Evolutionary conservation across 768 basidiomycete species (phyloP), one percentile per base, ranked within the genome.

Genomic region (Xanthoconium stramineum): DNA sequence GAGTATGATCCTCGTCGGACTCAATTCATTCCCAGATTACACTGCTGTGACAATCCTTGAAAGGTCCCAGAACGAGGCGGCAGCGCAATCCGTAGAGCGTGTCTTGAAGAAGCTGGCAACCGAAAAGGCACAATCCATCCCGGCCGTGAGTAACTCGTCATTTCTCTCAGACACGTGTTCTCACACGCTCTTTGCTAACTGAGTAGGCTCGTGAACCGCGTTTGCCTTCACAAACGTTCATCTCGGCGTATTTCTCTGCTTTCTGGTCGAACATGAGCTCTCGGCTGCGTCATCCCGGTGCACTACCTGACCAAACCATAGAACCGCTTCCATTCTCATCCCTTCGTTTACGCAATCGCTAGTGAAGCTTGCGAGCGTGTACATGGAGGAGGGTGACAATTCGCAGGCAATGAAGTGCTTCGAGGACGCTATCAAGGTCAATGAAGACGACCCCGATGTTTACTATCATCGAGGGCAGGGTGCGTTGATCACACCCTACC

Each of bases 401-500:
- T 74, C 78, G 19, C 84, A 83, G 61, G 90, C 96, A 2, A 94
- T 98, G 73, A n/a, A n/a, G n/a, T n/a, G n/a, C n/a, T n/a, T n/a
- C n/a, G n/a, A n/a, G n/a, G n/a, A n/a, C n/a, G n/a, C 97, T 1
- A 87, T 94, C 67, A 78, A 80, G 63, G 82, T 89, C 62, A 86
- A 98, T 64, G 75, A 86, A 7, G 76, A 85, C 47, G 95, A 98
- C 73, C 88, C 96, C 0, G 96, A 98, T 72, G 93, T 97, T 54
- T 98, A 92, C 78, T 99, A 99, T 74, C 97, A 99, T 71, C 92
- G 95, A 63, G 97, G 96, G 44, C 97, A 99, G 79, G 91, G 91
- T 90, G 35, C 15, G 61, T 60, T 24, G 12, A 6, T 45, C 50
- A 52, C 33, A 32, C 53, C 19, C 20, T n/a, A 5, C 12, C 4